Evolutionary conservation across 495 filamentous ascomycete genomes (phyloP), one percentile per base, ranked within the genome.

Genomic region (Chlorociboria aeruginascens): DNA sequence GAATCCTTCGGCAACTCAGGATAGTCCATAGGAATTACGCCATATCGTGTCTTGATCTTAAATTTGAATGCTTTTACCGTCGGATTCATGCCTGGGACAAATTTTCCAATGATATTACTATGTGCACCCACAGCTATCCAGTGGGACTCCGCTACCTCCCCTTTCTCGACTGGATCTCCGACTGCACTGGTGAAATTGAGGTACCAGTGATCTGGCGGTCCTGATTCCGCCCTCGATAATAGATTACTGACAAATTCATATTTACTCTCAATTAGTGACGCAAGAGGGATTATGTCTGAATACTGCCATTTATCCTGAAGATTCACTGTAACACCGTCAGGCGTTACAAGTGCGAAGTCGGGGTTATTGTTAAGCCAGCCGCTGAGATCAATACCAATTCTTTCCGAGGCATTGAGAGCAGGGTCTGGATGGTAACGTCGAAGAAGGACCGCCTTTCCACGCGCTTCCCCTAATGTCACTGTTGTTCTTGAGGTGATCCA

Each of bases 291-390:
- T 31, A 57, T 45, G 43, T 59, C 45, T 1, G 53, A 37, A 49
- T 59, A 63, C 32, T 57, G 47, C 61, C 61, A 63, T 36, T 63
- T 58, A 43, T 63, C 61, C 54, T 63, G 61, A 17, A 63, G 42
- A 11, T 45, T 54, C 10, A 57, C 50, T 13, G 42, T 47, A 11
- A 56, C 44, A 3, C 45, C 39, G 1, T 45, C 46, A 3, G 61
- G 56, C 12, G 61, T 63, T 2, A 43, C 36, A 40, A 63, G 50
- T 11, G 56, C 58, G 48, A 63, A 63, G 14, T 53, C 51, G 3
- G 49, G 43, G 8, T 51, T 47, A 43, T 55, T 48, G 43, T 51
- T 51, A 4, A 55, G 42, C 52, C 52, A 50, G 30, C 40, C 48
- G 32, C 43, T 44, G 37, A 55, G 45, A 33, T 55, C 52, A 39